phyloP scores from a whole-genome alignment of 257 asterid genomes.

The Voacanga thouarsii region DNA sequence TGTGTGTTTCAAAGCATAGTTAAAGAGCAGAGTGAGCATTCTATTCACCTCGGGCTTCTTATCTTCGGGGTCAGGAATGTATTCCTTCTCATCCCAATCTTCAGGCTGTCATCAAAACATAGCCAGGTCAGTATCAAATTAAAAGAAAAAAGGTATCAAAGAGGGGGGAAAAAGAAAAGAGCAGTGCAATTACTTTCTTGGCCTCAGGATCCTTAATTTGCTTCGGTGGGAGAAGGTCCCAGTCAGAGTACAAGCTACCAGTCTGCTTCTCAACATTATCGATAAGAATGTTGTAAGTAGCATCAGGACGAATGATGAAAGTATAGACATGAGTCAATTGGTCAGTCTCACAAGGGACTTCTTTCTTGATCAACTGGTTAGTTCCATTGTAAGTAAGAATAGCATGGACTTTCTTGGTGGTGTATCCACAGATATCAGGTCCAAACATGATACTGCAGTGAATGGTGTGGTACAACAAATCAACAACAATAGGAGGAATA shows the following conservation, averaged over 20 bases:
- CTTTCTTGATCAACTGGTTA: conserved; percentile 84
- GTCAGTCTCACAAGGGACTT: conserved; percentile 97
- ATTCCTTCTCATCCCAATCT: conserved; percentile 98
- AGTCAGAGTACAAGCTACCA: conserved; percentile 88
- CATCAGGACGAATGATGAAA: conserved; percentile 89
- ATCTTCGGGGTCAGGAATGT: conserved; percentile 89
- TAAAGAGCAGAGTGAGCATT: background rate
- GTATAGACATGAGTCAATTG: conserved; percentile 93
- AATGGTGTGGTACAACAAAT: conserved; percentile 11
- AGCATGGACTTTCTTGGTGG: conserved; percentile 85
- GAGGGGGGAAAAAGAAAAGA: background rate
- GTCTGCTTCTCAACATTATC: conserved; percentile 92
- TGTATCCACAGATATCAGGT: conserved; percentile 91
- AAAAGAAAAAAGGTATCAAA: background rate
- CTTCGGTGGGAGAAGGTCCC: conserved; percentile 93
- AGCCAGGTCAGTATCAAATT: conserved; percentile 3
- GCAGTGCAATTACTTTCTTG: conserved; percentile 57
- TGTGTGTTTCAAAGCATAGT: background rate
- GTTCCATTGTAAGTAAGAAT: conserved; percentile 64
- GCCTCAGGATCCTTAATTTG: conserved; percentile 89
- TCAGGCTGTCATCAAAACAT: conserved; percentile 69
- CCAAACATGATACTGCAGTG: conserved; percentile 95
- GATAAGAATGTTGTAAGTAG: conserved; percentile 85
- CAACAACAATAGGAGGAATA: conserved; percentile 18
- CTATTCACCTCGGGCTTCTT: conserved; percentile 86